Base-by-base conservation (phyloP, 2,329 filamentous ascomycete species). In the Pseudocercospora ulei region DNA sequence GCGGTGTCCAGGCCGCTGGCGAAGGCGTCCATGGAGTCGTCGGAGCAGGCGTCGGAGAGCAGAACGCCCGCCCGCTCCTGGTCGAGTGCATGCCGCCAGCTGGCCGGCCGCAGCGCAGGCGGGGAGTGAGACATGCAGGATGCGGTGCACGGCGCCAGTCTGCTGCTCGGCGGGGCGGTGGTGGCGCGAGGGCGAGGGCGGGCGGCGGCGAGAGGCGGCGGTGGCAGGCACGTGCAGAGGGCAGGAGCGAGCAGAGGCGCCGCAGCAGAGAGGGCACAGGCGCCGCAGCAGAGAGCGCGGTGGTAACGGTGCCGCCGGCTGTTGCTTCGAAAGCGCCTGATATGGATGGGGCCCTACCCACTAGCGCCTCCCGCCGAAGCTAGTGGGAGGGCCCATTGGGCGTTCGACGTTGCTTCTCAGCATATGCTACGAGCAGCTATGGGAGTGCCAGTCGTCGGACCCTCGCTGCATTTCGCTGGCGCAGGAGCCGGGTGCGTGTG, bases 1-100 rank as follows among this genome's bases (percentile, higher is more conserved):
- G 41, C 40, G 36, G 36, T 18, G 33, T 41, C 49, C n/a, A 43
- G 38, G 38, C 35, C 48, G 41, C 40, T 44, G 43, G 43, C 39
- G 35, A 38, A 28, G 18, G 41, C 28, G 43, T 46, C 41, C 34
- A 49, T 40, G 25, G 45, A 46, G 43, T 53, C 49, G 49, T 54
- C 52, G 20, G 48, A 42, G 41, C 43, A 36, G 27, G 47, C 43
- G 39, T 46, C 44, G 16, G 41, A 38, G 25, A 38, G 43, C 31
- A 44, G 39, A 38, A 39, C 18, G 35, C 29, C 45, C 47, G 47
- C 47, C 48, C 51, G 44, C 47, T 47, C 38, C 40, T 45, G 41
- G 23, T 40, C 34, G 20, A 37, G 31, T 35, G 31, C 44, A 47
- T 47, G 38, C 35, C 37, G 39, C 45, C 35, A 39, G 30, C 44